A percentile compares a stretch with the other conserved stretches of the same genome.
Evolutionary conservation across 2,329 filamentous ascomycete genomes (phyloP).

Genomic region (Neopestalotiopsis sp.): DNA sequence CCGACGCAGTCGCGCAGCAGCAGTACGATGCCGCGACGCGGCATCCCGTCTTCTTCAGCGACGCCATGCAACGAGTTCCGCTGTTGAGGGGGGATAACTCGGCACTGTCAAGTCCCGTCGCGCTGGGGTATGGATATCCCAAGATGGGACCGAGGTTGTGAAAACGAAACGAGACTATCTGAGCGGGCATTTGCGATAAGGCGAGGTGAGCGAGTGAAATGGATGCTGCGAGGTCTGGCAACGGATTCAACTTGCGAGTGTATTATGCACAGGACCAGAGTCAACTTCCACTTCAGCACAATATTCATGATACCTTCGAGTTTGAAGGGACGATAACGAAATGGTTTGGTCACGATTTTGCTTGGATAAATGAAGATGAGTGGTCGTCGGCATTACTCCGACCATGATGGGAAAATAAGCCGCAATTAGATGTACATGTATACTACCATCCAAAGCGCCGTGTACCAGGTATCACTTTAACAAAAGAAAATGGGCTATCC

Average conservation of each 20-base stretch:
- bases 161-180: slow-evolving; percentile 20
- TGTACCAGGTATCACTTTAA: background rate
- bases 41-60: slow-evolving; percentile 80
- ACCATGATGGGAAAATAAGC: background rate
- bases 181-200: background rate
- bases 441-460: slow-evolving; percentile 1
- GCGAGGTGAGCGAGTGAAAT: background rate
- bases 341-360: background rate
- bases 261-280: too few relatives aligned
- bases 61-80: slow-evolving; percentile 62
- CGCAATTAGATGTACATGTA: slow-evolving; percentile 7
- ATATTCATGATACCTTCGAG: too few relatives aligned
- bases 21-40: slow-evolving; percentile 56
- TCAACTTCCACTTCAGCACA: too few relatives aligned
- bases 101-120: slow-evolving; percentile 53
- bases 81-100: slow-evolving; percentile 33
- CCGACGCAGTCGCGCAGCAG: slow-evolving; percentile 6
- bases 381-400: background rate
- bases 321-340: background rate
- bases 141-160: slow-evolving; percentile 46
- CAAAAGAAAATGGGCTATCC: slow-evolving; percentile 1
- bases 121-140: slow-evolving; percentile 65
- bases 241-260: too few relatives aligned
- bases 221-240: too few relatives aligned
- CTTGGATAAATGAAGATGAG: background rate